phyloP scores from a whole-genome alignment of 257 asterid species.

The Solanum paucissectum region DNA sequence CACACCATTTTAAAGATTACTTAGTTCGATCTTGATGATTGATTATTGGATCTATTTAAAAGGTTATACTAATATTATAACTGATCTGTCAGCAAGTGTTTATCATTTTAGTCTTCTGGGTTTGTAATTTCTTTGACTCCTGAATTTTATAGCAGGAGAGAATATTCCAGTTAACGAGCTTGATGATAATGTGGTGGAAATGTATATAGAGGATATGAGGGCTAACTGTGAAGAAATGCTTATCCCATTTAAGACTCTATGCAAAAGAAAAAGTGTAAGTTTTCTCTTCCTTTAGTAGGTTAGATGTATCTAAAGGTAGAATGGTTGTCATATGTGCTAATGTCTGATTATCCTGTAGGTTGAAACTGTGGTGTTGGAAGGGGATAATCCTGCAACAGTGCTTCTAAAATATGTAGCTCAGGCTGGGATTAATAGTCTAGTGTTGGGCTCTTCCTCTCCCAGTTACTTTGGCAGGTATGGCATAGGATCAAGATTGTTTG shows the following conservation, averaged over 20 bases:
- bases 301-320: neutral
- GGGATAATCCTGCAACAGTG: conserved; percentile 55
- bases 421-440: conserved; percentile 40
- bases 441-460: conserved; percentile 66
- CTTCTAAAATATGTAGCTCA: conserved; percentile 51
- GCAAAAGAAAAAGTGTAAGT: conserved; percentile 32
- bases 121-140: neutral
- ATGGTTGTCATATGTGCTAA: neutral
- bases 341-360: conserved; percentile 29
- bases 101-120: neutral
- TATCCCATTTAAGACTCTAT: conserved; percentile 28
- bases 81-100: neutral
- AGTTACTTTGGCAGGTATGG: conserved; percentile 45
- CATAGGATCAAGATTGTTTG: neutral
- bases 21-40: neutral
- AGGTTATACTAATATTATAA: neutral
- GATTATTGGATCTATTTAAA: neutral
- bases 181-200: conserved; percentile 46
- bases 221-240: conserved; percentile 44
- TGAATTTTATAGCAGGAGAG: conserved; percentile 49
- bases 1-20: neutral
- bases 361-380: conserved; percentile 59
- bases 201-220: conserved; percentile 45
- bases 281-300: neutral
- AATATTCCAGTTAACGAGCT: conserved; percentile 39